These are phyloP conservation scores for Tricholoma flavovirens DNA, from an alignment of 768 basidiomycete genomes.

Conservation along the genomic window DNA sequence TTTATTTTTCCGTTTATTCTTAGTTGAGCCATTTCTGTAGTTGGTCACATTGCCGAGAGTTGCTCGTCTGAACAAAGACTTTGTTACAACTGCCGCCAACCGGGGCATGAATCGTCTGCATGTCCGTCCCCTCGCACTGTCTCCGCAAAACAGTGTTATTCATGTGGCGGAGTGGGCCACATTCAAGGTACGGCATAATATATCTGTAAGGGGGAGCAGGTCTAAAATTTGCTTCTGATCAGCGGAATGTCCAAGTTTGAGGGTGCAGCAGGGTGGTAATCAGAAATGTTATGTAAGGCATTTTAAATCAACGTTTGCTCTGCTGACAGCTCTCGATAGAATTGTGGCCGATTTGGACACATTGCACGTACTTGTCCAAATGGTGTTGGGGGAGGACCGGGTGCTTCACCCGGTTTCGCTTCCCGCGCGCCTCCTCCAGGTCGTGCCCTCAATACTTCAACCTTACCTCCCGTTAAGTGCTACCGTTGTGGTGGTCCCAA, in stretches of 20 bases:
- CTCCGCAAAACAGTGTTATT: constrained; percentile 87
- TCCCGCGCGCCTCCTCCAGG: constrained; percentile 72
- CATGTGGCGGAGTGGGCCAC: constrained; percentile 89
- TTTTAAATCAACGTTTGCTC: background rate
- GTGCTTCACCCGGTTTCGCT: constrained; percentile 37
- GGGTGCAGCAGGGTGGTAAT: constrained; percentile 54
- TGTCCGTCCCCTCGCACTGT: constrained; percentile 82
- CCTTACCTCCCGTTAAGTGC: constrained; percentile 80
- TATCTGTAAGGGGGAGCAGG: background rate
- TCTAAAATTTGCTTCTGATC: constrained; percentile 3
- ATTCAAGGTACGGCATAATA: constrained; percentile 47
- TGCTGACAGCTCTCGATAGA: constrained; percentile 34
- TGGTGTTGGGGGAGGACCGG: constrained; percentile 32
- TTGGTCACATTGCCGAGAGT: constrained; percentile 91
- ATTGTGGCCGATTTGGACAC: constrained; percentile 79
- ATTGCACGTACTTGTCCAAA: constrained; percentile 72
- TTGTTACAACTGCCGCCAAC: constrained; percentile 92
- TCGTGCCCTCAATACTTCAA: constrained; percentile 67
- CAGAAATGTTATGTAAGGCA: constrained; percentile 80
- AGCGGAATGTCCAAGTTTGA: constrained; percentile 81
- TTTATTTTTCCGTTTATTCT: background rate
- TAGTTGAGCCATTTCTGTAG: constrained; percentile 30
- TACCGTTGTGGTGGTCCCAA: constrained; percentile 88
- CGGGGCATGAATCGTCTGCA: constrained; percentile 88
- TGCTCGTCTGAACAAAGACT: constrained; percentile 85